A percentile compares a stretch with the other conserved stretches of the same genome.
Conservation (phyloP, 495 filamentous ascomycete species). For the Tuber umbilicatum region DNA sequence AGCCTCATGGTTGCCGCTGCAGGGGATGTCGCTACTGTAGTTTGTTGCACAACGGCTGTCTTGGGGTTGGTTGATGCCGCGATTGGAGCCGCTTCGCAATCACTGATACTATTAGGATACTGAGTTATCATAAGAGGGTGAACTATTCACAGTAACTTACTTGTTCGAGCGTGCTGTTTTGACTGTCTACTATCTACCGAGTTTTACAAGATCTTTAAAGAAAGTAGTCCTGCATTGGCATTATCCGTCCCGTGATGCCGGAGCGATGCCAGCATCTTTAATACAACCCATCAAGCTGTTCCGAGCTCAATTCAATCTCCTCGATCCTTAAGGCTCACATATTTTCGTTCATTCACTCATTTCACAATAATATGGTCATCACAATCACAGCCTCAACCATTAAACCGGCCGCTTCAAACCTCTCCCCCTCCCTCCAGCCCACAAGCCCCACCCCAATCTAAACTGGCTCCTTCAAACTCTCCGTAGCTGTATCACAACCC, state of each 20-base stretch:
- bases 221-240: not conserved
- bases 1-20: not conserved
- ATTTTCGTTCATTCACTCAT: not conserved
- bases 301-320: not conserved
- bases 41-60: not conserved
- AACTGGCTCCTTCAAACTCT: slow-evolving; percentile 37
- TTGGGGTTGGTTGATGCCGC: not conserved
- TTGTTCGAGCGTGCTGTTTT: not conserved
- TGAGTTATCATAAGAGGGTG: not conserved
- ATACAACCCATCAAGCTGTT: not conserved
- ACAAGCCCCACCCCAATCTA: not conserved
- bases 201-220: not conserved
- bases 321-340: not conserved
- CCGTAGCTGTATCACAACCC: slow-evolving; percentile 25
- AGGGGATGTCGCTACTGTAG: not conserved
- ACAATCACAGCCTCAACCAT: not conserved
- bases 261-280: not conserved
- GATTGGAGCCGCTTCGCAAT: not conserved
- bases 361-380: not conserved
- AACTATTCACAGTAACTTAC: not conserved
- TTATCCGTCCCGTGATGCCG: not conserved
- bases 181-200: not conserved
- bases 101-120: not conserved
- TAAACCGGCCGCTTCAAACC: not conserved
- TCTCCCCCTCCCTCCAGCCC: not conserved